Evolutionary conservation across 1,139 yeast species (phyloP), one percentile per base, ranked within the genome.

Genomic region (Geotrichum siamense): DNA sequence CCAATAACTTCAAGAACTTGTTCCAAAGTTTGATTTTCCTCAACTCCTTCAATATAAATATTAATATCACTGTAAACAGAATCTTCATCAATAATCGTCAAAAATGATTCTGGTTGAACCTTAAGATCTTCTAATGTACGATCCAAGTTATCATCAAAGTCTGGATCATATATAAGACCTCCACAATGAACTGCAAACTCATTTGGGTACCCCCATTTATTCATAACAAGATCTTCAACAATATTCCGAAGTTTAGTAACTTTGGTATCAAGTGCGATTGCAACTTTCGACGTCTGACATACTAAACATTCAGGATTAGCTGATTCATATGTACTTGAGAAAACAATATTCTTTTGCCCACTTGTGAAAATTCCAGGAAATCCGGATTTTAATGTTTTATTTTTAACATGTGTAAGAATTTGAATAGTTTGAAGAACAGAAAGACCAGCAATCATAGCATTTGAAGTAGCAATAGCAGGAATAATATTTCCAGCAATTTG

Each of bases 381-480:
- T 15, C 33, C 19, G 2, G 38, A 41, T 13, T 46, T 38, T 2
- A 41, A 19, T 6, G 32, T 36, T 15, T 29, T 40, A 4, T 29
- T 25, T 35, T 56, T 35, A 23, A 33, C 16, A 39, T 39, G 36
- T 9, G 28, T 31, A n/a, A 79, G 73, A 39, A 74, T 73, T 44
- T 77, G 75, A 43, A 85, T 64, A 0, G 89, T 82, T 44, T 78
- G 80, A 45, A 89, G 61, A 12, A 87, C 79, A 21, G 94, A 82
- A 50, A 87, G 74, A 0, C 98, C 98, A 0, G 96, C 89, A 51
- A 91, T 80, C 17, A 91, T 81, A 1, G 98, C 97, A 61, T 93
- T 93, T 9, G 97, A 91, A 1, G 98, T 91, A 10, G 98, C 98
- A 55, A 93, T 89, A 0, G 98, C 98, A 0, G 99, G 98, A 41